Conservation (phyloP, 257 asterid species). For the Anisodus tanguticus region DNA sequence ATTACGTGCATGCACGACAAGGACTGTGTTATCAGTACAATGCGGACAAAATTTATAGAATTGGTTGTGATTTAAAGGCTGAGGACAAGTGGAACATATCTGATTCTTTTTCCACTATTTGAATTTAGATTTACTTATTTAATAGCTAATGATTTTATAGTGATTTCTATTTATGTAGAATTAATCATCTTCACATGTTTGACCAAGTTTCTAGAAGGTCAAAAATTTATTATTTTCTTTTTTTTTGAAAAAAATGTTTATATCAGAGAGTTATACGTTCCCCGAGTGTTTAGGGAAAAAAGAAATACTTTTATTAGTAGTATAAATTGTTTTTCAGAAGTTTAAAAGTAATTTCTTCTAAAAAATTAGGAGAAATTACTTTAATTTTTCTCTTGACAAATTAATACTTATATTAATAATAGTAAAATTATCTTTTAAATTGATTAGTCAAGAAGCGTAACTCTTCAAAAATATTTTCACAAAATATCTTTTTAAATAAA, state of each 20-base stretch:
- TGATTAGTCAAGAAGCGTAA: background rate
- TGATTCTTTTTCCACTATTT: background rate
- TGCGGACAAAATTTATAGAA: background rate
- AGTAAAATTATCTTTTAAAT: background rate
- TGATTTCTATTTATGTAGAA: conserved; percentile 10
- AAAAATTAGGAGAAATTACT: background rate
- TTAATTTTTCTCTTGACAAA: background rate
- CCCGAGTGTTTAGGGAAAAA: too few species aligned
- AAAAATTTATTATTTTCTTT: background rate
- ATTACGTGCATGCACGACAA: conserved; percentile 28
- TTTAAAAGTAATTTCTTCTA: background rate
- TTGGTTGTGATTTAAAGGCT: background rate
- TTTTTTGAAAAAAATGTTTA: too few species aligned
- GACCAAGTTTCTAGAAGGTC: background rate
- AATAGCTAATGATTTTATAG: background rate
- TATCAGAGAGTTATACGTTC: too few species aligned
- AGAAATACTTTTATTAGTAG: background rate
- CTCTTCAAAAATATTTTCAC: background rate
- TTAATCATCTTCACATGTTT: background rate
- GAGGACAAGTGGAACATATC: background rate
- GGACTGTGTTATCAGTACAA: background rate
- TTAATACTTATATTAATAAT: background rate
- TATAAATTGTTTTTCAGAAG: background rate
- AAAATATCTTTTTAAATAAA: background rate
- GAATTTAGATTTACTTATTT: background rate